phyloP scores from a whole-genome alignment of 2,329 filamentous ascomycete genomes.

The Talaromyces sp. region DNA sequence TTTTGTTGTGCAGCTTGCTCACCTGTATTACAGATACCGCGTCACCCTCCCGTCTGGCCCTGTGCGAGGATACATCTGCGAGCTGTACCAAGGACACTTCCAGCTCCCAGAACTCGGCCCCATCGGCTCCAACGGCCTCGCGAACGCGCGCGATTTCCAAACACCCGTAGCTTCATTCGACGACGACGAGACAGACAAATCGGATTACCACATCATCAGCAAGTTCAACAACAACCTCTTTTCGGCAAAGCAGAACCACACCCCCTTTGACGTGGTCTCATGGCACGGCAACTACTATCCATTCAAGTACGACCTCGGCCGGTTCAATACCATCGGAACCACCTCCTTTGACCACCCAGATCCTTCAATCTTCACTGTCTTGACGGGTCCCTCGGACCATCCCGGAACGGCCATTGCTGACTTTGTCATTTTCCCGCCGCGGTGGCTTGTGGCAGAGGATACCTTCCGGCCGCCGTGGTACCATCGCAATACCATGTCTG shows the following conservation, averaged over 20 bases:
- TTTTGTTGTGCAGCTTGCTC: neutral
- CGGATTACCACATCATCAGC: slow-evolving; percentile 51
- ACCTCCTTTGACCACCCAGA: slow-evolving; percentile 74
- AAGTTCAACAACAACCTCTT: slow-evolving; percentile 68
- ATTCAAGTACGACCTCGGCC: slow-evolving; percentile 74
- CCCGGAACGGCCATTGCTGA: slow-evolving; percentile 60
- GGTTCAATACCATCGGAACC: slow-evolving; percentile 69
- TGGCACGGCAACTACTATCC: slow-evolving; percentile 79
- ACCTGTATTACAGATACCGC: slow-evolving; percentile 47
- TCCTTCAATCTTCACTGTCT: slow-evolving; percentile 68
- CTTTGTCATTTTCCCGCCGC: slow-evolving; percentile 61
- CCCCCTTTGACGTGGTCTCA: slow-evolving; percentile 71
- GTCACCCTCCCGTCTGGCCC: slow-evolving; percentile 60
- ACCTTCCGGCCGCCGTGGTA: slow-evolving; percentile 60
- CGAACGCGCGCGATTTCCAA: slow-evolving; percentile 71
- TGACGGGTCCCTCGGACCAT: slow-evolving; percentile 54
- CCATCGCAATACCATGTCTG: slow-evolving; percentile 60
- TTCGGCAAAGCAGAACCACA: slow-evolving; percentile 60
- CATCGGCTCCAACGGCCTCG: slow-evolving; percentile 69
- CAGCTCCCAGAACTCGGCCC: slow-evolving; percentile 66
- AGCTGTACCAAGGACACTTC: slow-evolving; percentile 69
- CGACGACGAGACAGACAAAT: slow-evolving; percentile 50
- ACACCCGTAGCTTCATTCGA: slow-evolving; percentile 64
- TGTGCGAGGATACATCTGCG: slow-evolving; percentile 67
- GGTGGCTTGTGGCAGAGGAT: slow-evolving; percentile 58